Percentiles rank a stretch among this genome's conserved stretches.
Evolutionary conservation across 805 yeast genomes (phyloP).

Genomic region (Wickerhamia fluorescens): DNA sequence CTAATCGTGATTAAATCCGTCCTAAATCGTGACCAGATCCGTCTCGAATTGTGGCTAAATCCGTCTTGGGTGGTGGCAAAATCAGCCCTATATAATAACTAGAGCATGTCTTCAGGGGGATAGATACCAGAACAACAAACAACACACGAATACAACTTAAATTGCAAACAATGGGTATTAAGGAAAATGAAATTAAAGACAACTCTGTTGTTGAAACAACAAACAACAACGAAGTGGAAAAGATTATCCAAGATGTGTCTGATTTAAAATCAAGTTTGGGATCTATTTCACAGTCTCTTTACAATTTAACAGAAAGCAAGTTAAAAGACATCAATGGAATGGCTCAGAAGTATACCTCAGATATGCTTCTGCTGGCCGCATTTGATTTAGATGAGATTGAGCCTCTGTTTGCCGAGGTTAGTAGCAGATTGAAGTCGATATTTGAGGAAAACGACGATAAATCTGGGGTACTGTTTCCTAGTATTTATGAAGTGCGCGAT

Average conservation of each 20-base stretch:
- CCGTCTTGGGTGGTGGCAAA: too few relatives aligned
- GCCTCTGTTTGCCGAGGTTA: conserved; percentile 11
- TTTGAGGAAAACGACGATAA: conserved; percentile 1
- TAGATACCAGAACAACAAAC: too few relatives aligned
- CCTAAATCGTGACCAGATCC: too few relatives aligned
- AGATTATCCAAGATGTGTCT: conserved; percentile 17
- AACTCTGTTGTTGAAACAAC: conserved; percentile 1
- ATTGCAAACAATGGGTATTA: too few relatives aligned
- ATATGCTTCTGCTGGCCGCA: too few relatives aligned
- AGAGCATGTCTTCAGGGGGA: too few relatives aligned
- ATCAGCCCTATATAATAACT: too few relatives aligned
- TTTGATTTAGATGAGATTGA: too few relatives aligned
- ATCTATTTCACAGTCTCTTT: conserved; percentile 18
- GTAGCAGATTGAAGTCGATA: conserved; percentile 2
- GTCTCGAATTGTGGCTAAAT: too few relatives aligned
- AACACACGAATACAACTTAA: too few relatives aligned
- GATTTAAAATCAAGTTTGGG: conserved; percentile 19
- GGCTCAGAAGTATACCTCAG: conserved; percentile 15
- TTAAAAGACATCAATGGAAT: conserved; percentile 15
- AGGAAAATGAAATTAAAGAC: conserved; percentile 1
- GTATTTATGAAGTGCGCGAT: neutral
- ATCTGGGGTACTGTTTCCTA: neutral
- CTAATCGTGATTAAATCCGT: too few relatives aligned
- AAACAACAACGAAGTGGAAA: conserved; percentile 16
- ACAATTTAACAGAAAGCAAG: conserved; percentile 16